These are phyloP conservation scores for Geotrichum klebahnii DNA, from an alignment of 1,139 yeast species.

Conservation along the genomic window DNA sequence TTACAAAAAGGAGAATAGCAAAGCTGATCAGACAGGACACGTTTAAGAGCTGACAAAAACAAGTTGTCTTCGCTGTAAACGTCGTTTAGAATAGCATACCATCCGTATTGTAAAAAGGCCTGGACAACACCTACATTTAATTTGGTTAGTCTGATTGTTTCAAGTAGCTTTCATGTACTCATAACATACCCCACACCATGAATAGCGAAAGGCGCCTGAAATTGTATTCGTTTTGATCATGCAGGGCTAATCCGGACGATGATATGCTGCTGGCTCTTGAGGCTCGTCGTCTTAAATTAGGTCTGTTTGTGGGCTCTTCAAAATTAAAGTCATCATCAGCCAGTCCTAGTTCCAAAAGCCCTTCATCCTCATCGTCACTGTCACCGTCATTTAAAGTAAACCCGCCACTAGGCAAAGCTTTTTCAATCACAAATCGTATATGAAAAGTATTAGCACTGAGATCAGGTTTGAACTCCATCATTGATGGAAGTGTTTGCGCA, in stretches of 20 bases:
- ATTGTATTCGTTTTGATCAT: slow-evolving; percentile 44
- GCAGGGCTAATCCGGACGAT: slow-evolving; percentile 28
- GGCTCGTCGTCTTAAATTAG: no score
- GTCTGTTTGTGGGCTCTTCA: no score
- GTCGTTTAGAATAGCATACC: slow-evolving; percentile 79
- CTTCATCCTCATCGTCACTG: slow-evolving; percentile 24
- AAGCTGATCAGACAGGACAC: slow-evolving; percentile 86
- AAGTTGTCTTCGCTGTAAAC: slow-evolving; percentile 73
- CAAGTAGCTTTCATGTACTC: background rate
- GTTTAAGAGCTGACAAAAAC: slow-evolving; percentile 72
- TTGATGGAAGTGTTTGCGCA: slow-evolving; percentile 64
- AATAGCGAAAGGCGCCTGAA: slow-evolving; percentile 74
- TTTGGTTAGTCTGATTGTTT: background rate
- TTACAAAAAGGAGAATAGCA: slow-evolving; percentile 73
- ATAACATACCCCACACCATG: slow-evolving; percentile 63
- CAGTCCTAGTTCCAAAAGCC: slow-evolving; percentile 38
- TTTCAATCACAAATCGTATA: slow-evolving; percentile 35
- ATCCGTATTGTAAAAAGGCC: slow-evolving; percentile 79
- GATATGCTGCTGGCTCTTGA: slow-evolving; percentile 41
- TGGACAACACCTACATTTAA: slow-evolving; percentile 51
- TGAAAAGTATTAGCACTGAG: slow-evolving; percentile 17
- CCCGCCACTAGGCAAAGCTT: slow-evolving; percentile 37
- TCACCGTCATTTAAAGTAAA: background rate
- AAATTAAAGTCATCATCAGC: slow-evolving; percentile 21
- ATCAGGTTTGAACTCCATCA: slow-evolving; percentile 32